Evolutionary conservation across 2,329 filamentous ascomycete species (phyloP).

Genomic region (Pezicula radicicola): DNA sequence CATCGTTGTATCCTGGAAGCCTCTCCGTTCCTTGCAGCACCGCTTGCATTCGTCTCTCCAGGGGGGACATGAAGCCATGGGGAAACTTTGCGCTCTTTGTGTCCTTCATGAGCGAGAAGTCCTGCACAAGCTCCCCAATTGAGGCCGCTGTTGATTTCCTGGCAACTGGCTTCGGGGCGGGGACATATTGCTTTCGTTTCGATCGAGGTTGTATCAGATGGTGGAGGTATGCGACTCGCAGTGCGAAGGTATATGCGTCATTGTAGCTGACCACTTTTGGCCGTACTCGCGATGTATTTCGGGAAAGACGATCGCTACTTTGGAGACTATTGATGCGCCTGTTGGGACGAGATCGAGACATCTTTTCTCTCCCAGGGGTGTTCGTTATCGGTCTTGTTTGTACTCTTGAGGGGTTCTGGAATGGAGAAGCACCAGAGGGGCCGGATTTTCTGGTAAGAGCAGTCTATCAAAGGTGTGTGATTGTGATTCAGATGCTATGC

Average conservation of each 20-base stretch:
- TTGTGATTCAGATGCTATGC: not conserved
- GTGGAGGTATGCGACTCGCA: conserved; percentile 86
- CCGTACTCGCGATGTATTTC: conserved; percentile 40
- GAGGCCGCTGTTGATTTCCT: conserved; percentile 58
- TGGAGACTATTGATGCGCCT: conserved; percentile 27
- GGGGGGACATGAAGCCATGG: conserved; percentile 65
- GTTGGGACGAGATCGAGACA: conserved; percentile 25
- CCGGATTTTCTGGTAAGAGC: not conserved
- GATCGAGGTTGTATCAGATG: conserved; percentile 90
- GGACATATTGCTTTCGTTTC: conserved; percentile 84
- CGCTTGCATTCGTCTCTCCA: conserved; percentile 44
- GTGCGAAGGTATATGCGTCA: conserved; percentile 87
- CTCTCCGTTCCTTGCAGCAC: conserved; percentile 73
- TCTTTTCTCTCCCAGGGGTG: conserved; percentile 5
- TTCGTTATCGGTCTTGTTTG: too few species aligned
- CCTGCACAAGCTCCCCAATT: conserved; percentile 86
- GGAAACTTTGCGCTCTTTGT: conserved; percentile 69
- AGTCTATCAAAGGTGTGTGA: not conserved
- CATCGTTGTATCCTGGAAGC: conserved; percentile 85
- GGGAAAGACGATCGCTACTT: conserved; percentile 18
- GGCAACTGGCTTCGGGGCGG: conserved; percentile 58
- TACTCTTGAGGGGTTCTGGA: not conserved
- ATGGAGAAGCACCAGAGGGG: not conserved
- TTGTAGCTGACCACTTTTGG: conserved; percentile 57
- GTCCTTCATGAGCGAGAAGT: conserved; percentile 67